Evolutionary conservation across 2,329 filamentous ascomycete species (phyloP).

Genomic region (Aspergillus quadricinctus): DNA sequence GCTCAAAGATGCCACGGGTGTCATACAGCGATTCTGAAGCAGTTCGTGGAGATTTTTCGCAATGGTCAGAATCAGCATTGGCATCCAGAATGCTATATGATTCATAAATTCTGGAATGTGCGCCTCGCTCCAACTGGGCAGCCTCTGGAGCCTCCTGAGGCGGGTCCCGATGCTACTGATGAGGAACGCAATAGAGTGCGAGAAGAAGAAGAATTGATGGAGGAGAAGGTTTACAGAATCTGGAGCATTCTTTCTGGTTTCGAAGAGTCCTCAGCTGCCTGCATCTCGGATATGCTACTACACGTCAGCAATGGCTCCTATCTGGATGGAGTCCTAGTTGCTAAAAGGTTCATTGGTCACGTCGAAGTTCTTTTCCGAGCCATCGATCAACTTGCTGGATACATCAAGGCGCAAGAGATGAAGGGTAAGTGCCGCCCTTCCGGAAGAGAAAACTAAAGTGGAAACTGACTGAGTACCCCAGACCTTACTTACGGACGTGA

Average conservation of each 20-base stretch:
- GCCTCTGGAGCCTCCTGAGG: constrained; percentile 40
- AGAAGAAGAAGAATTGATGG: constrained; percentile 86
- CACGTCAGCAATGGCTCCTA: constrained; percentile 98
- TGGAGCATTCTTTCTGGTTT: constrained; percentile 98
- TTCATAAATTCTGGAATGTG: constrained; percentile 99
- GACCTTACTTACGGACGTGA: constrained; percentile 89
- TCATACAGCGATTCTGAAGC: constrained; percentile 94
- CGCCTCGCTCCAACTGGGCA: constrained; percentile 65
- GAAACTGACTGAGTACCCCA: constrained; percentile 30
- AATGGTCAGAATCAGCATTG: constrained; percentile 98
- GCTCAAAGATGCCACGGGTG: constrained; percentile 95
- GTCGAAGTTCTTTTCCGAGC: constrained; percentile 89
- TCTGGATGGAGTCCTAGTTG: constrained; percentile 88
- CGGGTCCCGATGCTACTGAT: constrained; percentile 56
- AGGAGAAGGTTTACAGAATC: constrained; percentile 95
- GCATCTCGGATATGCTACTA: constrained; percentile 97
- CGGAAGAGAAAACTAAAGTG: constrained; percentile 16
- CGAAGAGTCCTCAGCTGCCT: constrained; percentile 94
- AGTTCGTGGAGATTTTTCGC: constrained; percentile 97
- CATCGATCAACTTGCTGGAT: constrained; percentile 76
- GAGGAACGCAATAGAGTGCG: constrained; percentile 72
- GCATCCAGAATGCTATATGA: constrained; percentile 99
- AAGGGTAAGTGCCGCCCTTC: constrained; percentile 58
- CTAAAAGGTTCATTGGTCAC: constrained; percentile 93
- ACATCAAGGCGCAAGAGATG: constrained; percentile 63